phyloP scores from a whole-genome alignment of 352 stramenopile genomes.

The Pythium periplocum region DNA sequence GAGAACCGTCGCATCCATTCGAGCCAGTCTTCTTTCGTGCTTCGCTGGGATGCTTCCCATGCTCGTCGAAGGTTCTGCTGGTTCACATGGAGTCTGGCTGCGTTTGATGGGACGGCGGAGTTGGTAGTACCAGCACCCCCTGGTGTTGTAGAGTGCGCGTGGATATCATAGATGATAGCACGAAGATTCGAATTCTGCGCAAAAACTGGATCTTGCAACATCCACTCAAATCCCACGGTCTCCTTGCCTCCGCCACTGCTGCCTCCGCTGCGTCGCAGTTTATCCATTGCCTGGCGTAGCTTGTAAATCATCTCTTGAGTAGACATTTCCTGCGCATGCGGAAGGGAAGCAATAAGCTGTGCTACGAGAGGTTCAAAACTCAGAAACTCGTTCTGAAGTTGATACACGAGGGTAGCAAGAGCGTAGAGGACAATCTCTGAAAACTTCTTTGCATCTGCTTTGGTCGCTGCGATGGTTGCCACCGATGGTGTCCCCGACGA shows the following conservation, averaged over 20 bases:
- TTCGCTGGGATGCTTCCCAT: slow-evolving; percentile 94
- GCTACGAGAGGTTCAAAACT: slow-evolving; percentile 67
- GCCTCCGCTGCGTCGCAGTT: slow-evolving; percentile 28
- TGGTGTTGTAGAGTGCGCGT: not conserved
- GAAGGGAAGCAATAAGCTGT: slow-evolving; percentile 55
- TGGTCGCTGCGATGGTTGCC: slow-evolving; percentile 47
- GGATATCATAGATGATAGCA: slow-evolving; percentile 10
- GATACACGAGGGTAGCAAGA: slow-evolving; percentile 60
- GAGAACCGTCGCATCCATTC: slow-evolving; percentile 97
- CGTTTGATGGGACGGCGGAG: slow-evolving; percentile 34
- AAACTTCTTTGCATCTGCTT: slow-evolving; percentile 62
- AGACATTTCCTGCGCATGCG: slow-evolving; percentile 23
- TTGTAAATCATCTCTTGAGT: slow-evolving; percentile 42
- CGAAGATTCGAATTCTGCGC: slow-evolving; percentile 17
- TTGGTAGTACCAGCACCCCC: too few species aligned
- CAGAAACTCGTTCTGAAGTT: slow-evolving; percentile 70
- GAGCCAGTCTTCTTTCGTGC: slow-evolving; percentile 92
- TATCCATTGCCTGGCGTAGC: slow-evolving; percentile 48
- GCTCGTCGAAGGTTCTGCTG: slow-evolving; percentile 89
- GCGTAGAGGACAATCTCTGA: slow-evolving; percentile 75
- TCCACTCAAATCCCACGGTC: slow-evolving; percentile 31
- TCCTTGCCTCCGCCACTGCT: not conserved
- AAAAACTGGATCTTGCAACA: slow-evolving; percentile 55
- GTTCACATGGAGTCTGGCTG: slow-evolving; percentile 86
- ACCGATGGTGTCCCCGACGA: slow-evolving; percentile 6